These are phyloP conservation scores for Streptanthus diversifolius DNA, from an alignment of 345 rosid genomes.

Conservation along the genomic window DNA sequence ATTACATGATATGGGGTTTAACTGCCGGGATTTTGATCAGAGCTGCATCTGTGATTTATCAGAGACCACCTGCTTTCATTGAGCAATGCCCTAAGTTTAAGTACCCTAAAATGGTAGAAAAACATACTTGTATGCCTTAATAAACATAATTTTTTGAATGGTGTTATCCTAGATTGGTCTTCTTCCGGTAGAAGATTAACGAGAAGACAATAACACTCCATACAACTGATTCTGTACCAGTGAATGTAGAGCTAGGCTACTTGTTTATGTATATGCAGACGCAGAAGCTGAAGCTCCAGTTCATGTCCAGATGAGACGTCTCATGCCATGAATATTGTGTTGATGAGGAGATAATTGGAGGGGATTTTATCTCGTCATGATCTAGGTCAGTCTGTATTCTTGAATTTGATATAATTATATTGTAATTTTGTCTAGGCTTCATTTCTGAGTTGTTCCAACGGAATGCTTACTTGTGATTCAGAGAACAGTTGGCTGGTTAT, in stretches of 20 bases:
- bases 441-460: neutral
- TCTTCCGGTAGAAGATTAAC: neutral
- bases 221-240: slow-evolving; percentile 20
- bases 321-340: slow-evolving; percentile 17
- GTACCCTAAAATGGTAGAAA: slow-evolving; percentile 42
- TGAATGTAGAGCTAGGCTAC: slow-evolving; percentile 26
- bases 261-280: slow-evolving; percentile 2
- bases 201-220: slow-evolving; percentile 13
- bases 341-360: slow-evolving; percentile 5
- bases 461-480: slow-evolving; percentile 8
- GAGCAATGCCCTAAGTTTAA: slow-evolving; percentile 65
- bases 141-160: neutral
- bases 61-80: slow-evolving; percentile 54
- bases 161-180: slow-evolving; percentile 20
- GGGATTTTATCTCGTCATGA: slow-evolving; percentile 6
- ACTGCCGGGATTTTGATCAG: slow-evolving; percentile 71
- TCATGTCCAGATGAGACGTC: slow-evolving; percentile 12
- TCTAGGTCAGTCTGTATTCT: slow-evolving; percentile 18
- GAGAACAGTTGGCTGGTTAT: slow-evolving; percentile 15
- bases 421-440: neutral
- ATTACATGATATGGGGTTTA: slow-evolving; percentile 63
- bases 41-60: slow-evolving; percentile 68
- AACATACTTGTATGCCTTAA: slow-evolving; percentile 39
- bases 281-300: slow-evolving; percentile 6
- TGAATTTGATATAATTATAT: neutral